Percentiles rank a stretch among this genome's conserved stretches.
Conservation (phyloP, 768 basidiomycete species). For the Melanogaster broomeanus region DNA sequence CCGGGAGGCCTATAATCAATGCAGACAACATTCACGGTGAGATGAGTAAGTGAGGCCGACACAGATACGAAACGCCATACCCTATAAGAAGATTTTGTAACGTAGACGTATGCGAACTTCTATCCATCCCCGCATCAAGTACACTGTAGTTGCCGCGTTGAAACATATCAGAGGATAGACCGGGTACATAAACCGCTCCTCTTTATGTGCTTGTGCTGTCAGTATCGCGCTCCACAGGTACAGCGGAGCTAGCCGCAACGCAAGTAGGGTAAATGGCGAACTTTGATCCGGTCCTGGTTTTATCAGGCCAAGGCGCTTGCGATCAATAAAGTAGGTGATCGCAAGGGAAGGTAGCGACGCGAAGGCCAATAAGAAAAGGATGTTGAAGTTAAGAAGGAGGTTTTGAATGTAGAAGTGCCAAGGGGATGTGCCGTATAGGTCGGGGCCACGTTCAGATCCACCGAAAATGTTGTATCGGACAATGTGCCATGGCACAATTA, state of each 20-base stretch:
- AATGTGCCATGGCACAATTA: constrained; percentile 91
- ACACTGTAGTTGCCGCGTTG: constrained; percentile 89
- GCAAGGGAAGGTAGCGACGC: constrained; percentile 75
- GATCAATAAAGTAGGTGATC: constrained; percentile 74
- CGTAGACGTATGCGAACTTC: constrained; percentile 71
- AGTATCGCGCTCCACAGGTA: constrained; percentile 91
- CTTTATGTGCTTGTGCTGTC: constrained; percentile 87
- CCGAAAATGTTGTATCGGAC: constrained; percentile 92
- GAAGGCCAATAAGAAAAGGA: constrained; percentile 78
- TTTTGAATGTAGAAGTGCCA: constrained; percentile 87
- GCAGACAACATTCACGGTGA: not conserved
- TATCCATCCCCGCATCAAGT: constrained; percentile 83
- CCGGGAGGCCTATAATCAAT: constrained; percentile 64
- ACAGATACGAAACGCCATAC: constrained; percentile 44
- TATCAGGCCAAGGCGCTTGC: constrained; percentile 66
- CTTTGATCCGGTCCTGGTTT: constrained; percentile 57
- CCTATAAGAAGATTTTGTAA: constrained; percentile 83
- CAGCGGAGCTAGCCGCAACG: constrained; percentile 78
- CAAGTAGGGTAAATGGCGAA: constrained; percentile 78
- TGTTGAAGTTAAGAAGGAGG: constrained; percentile 92
- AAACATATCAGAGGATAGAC: constrained; percentile 90
- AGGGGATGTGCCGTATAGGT: constrained; percentile 90
- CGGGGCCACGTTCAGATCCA: constrained; percentile 75
- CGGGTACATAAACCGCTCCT: constrained; percentile 98
- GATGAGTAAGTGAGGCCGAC: constrained; percentile 1